Base-by-base conservation (phyloP, 2,329 filamentous ascomycete species). In the Diaporthe vexans region DNA sequence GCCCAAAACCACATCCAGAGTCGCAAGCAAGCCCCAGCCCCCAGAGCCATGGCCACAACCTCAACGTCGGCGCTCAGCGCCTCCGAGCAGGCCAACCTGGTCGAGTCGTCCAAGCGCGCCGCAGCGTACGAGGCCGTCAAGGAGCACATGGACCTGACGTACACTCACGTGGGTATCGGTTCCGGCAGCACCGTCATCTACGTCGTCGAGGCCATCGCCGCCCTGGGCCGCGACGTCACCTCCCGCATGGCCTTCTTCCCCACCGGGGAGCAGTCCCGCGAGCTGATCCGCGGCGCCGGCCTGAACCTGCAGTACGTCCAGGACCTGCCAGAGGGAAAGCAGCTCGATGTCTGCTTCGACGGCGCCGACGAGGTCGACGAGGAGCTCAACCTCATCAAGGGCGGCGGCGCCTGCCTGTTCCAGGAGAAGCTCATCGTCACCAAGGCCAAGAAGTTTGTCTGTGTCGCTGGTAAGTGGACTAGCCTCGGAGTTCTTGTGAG, bases 351-450 rank as follows among this genome's bases (percentile, higher is more conserved):
- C 24, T 94, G 94, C 67, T 99, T 99, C 82, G 97, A 99, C 81
- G 97, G 97, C 71, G 97, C 97, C 5, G 97, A 99, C 82, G 97
- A 99, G 86, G 95, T 99, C 43, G 97, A 99, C 82, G 92, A 94
- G 61, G 94, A 97, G 70, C 86, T 99, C 75, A 99, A 98, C 84
- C 95, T 96, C 81, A 98, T 99, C 86, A 98, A 98, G 87, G 97
- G 97, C 72, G 97, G 97, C 67, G 97, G 97, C 74, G 97, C 95
- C n/a, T 99, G 97, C 84, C 86, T 98, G 73, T 97, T 98, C 86
- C 97, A 98, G 84, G 97, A 99, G 86, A 99, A 99, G 87, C 88
- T 99, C 48, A 95, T 99, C 6, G 95, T 95, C 7, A 91, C 94
- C 75, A 91, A 93, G 67, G 93, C 95, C 4, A 94, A 91, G 84